Conservation (phyloP, 192 early-diverging fungal species). For the Ambispora gerdemannii region DNA sequence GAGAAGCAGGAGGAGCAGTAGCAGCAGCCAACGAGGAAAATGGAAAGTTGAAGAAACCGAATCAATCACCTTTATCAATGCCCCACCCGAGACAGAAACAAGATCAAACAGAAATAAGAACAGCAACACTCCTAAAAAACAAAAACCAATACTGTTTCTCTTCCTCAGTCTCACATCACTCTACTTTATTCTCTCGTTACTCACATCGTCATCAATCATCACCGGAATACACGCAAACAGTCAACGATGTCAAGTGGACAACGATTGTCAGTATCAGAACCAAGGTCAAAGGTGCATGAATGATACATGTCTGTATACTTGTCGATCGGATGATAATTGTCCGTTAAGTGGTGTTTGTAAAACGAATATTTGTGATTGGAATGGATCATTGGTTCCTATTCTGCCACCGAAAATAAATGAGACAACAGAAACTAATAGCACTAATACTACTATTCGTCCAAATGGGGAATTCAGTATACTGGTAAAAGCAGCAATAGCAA, state of each 20-base stretch:
- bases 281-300: neutral
- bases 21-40: no score
- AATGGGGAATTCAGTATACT: no score
- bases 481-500: neutral
- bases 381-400: neutral
- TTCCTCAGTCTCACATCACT: neutral
- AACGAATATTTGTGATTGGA: neutral
- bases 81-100: neutral
- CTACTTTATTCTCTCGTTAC: no score
- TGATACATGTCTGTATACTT: neutral
- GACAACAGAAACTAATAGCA: neutral
- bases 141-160: neutral
- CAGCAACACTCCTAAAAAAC: neutral
- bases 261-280: neutral
- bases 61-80: neutral
- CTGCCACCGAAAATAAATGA: neutral
- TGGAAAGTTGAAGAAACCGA: neutral
- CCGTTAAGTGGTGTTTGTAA: neutral
- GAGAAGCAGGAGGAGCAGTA: no score
- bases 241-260: neutral
- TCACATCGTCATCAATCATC: neutral
- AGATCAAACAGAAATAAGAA: neutral
- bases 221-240: neutral
- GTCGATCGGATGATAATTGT: neutral
- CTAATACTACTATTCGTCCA: neutral